Evolutionary conservation across 1,139 yeast species (phyloP).

Genomic region (Geotrichum histeridarum): DNA sequence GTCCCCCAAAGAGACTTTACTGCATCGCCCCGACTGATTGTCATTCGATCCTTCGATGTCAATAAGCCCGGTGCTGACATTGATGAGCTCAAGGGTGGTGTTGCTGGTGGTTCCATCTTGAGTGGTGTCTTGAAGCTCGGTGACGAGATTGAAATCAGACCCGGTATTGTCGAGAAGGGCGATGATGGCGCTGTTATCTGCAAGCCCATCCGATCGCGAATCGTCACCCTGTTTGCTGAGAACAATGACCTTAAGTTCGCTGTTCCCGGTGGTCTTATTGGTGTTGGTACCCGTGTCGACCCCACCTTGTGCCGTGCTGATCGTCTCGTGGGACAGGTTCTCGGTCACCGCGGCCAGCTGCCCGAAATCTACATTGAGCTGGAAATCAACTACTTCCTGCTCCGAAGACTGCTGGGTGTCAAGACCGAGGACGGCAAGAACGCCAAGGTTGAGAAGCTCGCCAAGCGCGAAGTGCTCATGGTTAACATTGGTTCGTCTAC

Average conservation of each 20-base stretch:
- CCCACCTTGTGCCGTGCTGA: conserved; percentile 99
- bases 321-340: conserved; percentile 97
- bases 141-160: conserved; percentile 97
- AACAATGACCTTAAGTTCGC: conserved; percentile 97
- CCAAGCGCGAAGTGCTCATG: conserved; percentile 94
- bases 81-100: conserved; percentile 98
- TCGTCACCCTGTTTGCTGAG: conserved; percentile 93
- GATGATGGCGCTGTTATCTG: conserved; percentile 85
- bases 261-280: conserved; percentile 99
- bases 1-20: conserved; percentile 93
- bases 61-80: conserved; percentile 98
- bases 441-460: conserved; percentile 92
- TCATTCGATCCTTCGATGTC: conserved; percentile 96
- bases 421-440: conserved; percentile 97
- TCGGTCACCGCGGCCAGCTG: conserved; percentile 92
- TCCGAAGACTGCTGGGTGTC: conserved; percentile 96
- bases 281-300: conserved; percentile 98
- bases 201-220: conserved; percentile 90
- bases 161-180: conserved; percentile 92
- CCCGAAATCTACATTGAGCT: conserved; percentile 96
- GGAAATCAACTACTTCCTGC: conserved; percentile 92
- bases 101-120: conserved; percentile 97
- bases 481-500: conserved; percentile 99
- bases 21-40: conserved; percentile 92
- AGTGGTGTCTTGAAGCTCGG: conserved; percentile 96